Evolutionary conservation across 73 alveolate genomes (phyloP).

Genomic region (Paramecium sexaurelia): DNA sequence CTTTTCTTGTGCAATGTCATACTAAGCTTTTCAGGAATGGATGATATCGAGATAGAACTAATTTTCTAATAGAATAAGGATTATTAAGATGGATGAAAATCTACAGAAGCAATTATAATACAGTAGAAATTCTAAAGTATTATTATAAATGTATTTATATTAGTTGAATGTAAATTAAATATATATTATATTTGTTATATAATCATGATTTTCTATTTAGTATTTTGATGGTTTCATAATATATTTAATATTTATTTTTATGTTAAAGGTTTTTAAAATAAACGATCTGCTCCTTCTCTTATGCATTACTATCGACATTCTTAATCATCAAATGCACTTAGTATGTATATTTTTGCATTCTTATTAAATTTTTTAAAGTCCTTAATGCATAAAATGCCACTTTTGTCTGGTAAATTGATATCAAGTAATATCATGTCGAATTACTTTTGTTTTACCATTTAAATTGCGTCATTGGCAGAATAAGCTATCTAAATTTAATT

Average conservation of each 20-base stretch:
- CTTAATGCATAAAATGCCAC: background rate
- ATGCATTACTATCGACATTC: background rate
- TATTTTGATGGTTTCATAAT: conserved; percentile 24
- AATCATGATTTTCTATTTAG: conserved; percentile 38
- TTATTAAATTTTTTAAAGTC: background rate
- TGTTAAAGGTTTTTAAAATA: conserved; percentile 2
- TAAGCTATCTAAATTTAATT: background rate
- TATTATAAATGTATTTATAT: too few species aligned
- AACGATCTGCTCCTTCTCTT: conserved; percentile 1
- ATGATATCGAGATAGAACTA: background rate
- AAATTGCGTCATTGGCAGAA: conserved; percentile 22
- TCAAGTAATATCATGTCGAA: conserved; percentile 9
- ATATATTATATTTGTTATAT: too few species aligned
- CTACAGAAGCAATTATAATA: background rate
- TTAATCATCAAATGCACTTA: conserved; percentile 17
- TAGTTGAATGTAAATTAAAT: too few species aligned
- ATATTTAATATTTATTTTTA: background rate
- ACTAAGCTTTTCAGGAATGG: background rate
- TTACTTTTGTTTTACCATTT: background rate
- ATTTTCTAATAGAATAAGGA: background rate
- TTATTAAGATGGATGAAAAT: background rate
- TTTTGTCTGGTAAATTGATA: background rate
- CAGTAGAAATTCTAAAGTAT: too few species aligned
- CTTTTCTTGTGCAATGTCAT: background rate
- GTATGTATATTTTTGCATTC: background rate